Evolutionary conservation across 805 yeast genomes (phyloP).

Genomic region (Wickerhamiella occidentalis): DNA sequence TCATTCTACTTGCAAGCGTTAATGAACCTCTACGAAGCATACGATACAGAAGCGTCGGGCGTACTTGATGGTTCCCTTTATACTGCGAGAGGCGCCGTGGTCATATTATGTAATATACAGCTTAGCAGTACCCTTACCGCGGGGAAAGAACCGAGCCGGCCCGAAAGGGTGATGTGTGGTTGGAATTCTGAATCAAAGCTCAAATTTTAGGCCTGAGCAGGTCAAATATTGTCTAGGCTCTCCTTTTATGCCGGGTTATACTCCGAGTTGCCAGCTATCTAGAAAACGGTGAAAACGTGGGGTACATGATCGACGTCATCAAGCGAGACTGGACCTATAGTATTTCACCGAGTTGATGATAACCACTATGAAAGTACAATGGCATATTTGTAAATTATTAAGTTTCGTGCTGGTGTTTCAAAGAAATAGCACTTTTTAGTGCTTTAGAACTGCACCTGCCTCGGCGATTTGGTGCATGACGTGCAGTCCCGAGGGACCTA

Average conservation of each 20-base stretch:
- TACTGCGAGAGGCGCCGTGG: neutral
- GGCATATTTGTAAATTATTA: too few species aligned
- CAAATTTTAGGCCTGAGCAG: too few species aligned
- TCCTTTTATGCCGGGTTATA: neutral
- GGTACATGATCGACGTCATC: neutral
- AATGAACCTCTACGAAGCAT: slow-evolving; percentile 14
- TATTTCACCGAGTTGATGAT: too few species aligned
- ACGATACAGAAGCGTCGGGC: neutral
- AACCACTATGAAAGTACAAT: too few species aligned
- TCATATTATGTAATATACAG: neutral
- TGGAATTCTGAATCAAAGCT: too few species aligned
- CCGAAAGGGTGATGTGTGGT: neutral
- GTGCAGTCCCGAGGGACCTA: neutral
- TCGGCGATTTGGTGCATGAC: neutral
- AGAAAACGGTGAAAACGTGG: neutral
- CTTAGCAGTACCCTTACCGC: neutral
- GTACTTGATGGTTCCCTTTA: neutral
- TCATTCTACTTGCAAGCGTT: slow-evolving; percentile 7
- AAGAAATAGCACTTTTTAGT: too few species aligned
- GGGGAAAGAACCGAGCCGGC: neutral
- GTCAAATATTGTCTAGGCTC: too few species aligned
- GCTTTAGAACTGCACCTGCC: neutral
- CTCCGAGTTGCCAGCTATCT: neutral
- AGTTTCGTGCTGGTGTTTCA: too few species aligned
- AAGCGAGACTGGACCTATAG: neutral